These are phyloP conservation scores for Mucor lusitanicus DNA, from an alignment of 371 early-diverging fungal genomes.

Conservation along the genomic window DNA sequence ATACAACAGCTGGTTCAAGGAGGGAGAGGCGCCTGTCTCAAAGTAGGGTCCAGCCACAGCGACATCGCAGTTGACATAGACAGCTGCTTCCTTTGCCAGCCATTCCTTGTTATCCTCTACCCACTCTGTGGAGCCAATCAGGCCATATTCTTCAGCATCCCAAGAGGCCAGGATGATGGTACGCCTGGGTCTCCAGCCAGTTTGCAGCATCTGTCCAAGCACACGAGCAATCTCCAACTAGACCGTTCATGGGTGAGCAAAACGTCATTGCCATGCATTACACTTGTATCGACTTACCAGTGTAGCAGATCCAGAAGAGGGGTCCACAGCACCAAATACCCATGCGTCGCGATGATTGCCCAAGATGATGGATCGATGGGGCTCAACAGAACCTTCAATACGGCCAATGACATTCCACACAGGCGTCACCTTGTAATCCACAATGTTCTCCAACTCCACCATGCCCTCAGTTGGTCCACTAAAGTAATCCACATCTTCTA, in stretches of 20 bases:
- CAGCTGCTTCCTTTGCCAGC: slow-evolving; percentile 56
- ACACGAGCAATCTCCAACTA: slow-evolving; percentile 58
- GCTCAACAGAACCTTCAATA: slow-evolving; percentile 62
- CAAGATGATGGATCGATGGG: slow-evolving; percentile 45
- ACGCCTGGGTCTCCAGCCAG: slow-evolving; percentile 69
- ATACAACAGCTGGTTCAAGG: slow-evolving; percentile 50
- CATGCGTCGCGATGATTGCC: slow-evolving; percentile 76
- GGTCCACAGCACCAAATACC: slow-evolving; percentile 74
- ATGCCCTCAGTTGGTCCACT: slow-evolving; percentile 58
- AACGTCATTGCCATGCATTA: too few relatives aligned
- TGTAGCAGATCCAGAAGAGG: slow-evolving; percentile 64
- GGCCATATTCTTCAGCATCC: slow-evolving; percentile 73
- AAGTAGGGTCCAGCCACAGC: slow-evolving; percentile 58
- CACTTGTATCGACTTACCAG: too few relatives aligned
- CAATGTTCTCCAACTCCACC: slow-evolving; percentile 57
- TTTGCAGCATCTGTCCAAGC: slow-evolving; percentile 54
- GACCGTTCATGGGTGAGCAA: too few relatives aligned
- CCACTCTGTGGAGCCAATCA: slow-evolving; percentile 74
- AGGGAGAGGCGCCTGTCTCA: slow-evolving; percentile 53
- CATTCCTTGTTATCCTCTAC: slow-evolving; percentile 65
- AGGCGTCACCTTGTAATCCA: slow-evolving; percentile 60
- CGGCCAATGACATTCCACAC: slow-evolving; percentile 70
- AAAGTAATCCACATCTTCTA: slow-evolving; percentile 51
- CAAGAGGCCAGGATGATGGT: slow-evolving; percentile 69
- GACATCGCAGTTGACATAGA: slow-evolving; percentile 63